Percentiles rank a stretch among this genome's conserved stretches.
Conservation (phyloP, 2,329 filamentous ascomycete species). For the Fusarium beomiforme region DNA sequence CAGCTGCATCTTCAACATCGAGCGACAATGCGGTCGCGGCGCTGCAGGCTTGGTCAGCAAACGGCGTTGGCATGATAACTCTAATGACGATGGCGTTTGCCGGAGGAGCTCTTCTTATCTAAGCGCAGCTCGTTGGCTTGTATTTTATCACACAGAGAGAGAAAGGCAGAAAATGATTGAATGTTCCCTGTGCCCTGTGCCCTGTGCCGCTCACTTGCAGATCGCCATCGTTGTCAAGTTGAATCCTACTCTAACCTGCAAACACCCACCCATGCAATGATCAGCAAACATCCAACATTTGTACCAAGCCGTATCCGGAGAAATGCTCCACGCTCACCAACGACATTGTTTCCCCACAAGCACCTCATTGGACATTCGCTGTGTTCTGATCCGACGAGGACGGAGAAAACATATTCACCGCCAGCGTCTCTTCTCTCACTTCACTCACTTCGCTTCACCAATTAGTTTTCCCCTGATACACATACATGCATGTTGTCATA, state of each 20-base stretch:
- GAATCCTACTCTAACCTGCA: constrained; percentile 1
- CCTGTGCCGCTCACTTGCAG: constrained; percentile 10
- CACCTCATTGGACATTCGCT: constrained; percentile 24
- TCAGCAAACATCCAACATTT: neutral
- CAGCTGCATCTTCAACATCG: constrained; percentile 33
- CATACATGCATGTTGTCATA: neutral
- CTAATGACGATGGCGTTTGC: constrained; percentile 43
- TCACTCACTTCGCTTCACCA: neutral
- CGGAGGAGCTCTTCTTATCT: constrained; percentile 46
- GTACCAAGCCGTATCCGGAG: constrained; percentile 33
- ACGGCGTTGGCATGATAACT: constrained; percentile 37
- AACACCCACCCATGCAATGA: neutral
- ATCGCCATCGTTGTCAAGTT: neutral
- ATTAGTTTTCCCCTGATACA: constrained; percentile 1
- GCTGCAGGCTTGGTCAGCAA: constrained; percentile 38
- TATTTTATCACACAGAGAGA: neutral
- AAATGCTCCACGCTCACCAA: constrained; percentile 27
- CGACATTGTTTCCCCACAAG: constrained; percentile 26
- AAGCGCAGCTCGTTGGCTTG: constrained; percentile 11
- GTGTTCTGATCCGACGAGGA: constrained; percentile 11
- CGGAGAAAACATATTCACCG: constrained; percentile 29
- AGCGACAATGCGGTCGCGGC: constrained; percentile 40
- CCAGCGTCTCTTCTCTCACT: constrained; percentile 10
- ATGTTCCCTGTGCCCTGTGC: neutral
- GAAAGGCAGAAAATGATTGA: neutral